Base-by-base conservation (phyloP, 2,329 filamentous ascomycete genomes). In the Proliferodiscus dingleyae region DNA sequence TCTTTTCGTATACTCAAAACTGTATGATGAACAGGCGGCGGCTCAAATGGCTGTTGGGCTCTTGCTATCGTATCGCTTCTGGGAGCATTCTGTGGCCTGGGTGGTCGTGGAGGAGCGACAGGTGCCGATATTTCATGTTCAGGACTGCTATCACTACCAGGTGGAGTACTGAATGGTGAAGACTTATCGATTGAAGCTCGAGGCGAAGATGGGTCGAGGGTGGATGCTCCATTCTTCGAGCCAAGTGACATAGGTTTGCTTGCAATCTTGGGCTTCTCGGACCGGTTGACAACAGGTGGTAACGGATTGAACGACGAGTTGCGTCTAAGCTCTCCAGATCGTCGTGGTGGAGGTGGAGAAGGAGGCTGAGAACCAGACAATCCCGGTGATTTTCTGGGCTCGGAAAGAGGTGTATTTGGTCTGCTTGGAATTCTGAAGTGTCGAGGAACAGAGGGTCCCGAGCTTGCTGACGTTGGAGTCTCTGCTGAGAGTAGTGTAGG, bases 141-240 rank as follows among this genome's bases (percentile, higher is more conserved):
- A 0, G 71, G 63, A 43, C 78, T 81, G 4, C 79, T 77, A 61
- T 84, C 91, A 61, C 85, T 91, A 55, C 81, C 83, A 0, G 90
- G 89, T 15, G 89, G 89, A 28, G 89, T 95, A 59, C 75, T 89
- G 61, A 96, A 95, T 0, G 91, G 90, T 1, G 91, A 95, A 0
- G 81, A 61, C 59, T 40, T 51, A 5, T 61, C 58, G 4, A 45
- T 45, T 15, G 24, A 21, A 32, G 33, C 29, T 30, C 43, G 43
- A 22, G 49, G 38, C 19, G 49, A 33, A 26, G 37, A 34, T 33
- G 59, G 57, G 16, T 53, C 54, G 4, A 60, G 47, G 11, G 49
- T 51, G n/a, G 51, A 51, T 22, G 46, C 46, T 32, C 71, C 68
- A 19, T 63, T 52, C 34, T 59, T 64, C 6, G 59, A 55, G 5